Evolutionary conservation across 352 stramenopile species (phyloP).

Genomic region (Phytophthora aleatoria): DNA sequence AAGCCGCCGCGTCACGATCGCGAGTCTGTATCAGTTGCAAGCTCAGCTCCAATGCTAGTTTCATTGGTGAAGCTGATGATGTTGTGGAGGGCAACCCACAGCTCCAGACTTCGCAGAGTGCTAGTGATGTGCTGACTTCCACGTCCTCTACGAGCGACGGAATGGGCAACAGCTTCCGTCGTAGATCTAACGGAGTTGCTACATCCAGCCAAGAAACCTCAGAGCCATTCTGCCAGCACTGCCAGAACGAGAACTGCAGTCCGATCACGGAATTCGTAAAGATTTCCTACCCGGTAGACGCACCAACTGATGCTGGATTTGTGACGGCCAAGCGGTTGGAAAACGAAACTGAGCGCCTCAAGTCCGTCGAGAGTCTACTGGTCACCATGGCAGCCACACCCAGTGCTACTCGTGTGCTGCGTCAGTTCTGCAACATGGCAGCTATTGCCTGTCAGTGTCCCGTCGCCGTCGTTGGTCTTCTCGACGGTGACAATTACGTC

Average conservation of each 20-base stretch:
- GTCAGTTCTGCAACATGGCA: conserved; percentile 79
- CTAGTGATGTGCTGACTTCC: conserved; percentile 23
- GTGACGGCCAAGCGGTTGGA: conserved; percentile 52
- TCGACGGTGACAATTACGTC: conserved; percentile 62
- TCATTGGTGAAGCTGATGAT: conserved; percentile 45
- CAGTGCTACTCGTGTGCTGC: conserved; percentile 49
- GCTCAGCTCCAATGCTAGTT: conserved; percentile 55
- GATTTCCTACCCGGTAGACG: conserved; percentile 55
- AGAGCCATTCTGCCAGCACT: conserved; percentile 49
- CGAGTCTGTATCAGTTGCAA: conserved; percentile 84
- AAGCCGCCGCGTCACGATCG: conserved; percentile 14
- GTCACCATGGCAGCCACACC: conserved; percentile 49
- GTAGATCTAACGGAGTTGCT: conserved; percentile 26
- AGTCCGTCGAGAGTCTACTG: conserved; percentile 48
- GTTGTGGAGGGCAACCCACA: conserved; percentile 52
- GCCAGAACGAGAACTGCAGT: conserved; percentile 63
- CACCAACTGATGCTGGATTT: conserved; percentile 33
- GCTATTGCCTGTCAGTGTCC: conserved; percentile 71
- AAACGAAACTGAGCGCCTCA: conserved; percentile 60
- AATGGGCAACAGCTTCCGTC: conserved; percentile 30
- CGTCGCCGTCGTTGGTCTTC: conserved; percentile 70
- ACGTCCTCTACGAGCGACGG: conserved; percentile 25
- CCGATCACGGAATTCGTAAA: conserved; percentile 56
- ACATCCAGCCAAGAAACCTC: conserved; percentile 21
- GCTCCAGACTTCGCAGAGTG: conserved; percentile 25